Conservation (phyloP, 78 protist species). For the Trichosphaerium sp. region DNA sequence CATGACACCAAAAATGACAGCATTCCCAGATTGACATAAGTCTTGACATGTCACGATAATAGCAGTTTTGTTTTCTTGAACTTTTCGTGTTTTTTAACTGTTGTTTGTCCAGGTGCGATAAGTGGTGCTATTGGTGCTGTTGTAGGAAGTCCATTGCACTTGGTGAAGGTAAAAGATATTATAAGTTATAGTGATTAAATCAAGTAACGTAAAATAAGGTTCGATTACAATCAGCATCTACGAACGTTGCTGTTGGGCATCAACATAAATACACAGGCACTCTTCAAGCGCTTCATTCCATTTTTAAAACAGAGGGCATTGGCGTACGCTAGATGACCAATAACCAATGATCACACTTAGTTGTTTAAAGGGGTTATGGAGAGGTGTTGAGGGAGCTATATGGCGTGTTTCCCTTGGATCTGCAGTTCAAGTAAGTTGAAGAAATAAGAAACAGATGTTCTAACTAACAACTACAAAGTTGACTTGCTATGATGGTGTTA, state of each 20-base stretch:
- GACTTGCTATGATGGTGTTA: too few species aligned
- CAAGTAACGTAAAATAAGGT: not conserved
- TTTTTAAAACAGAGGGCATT: not conserved
- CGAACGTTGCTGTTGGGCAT: too few species aligned
- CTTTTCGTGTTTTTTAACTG: not conserved
- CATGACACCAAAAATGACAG: too few species aligned
- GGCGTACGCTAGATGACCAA: too few species aligned
- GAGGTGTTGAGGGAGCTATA: conserved; percentile 9
- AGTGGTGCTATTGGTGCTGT: not conserved
- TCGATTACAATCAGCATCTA: too few species aligned
- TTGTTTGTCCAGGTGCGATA: not conserved
- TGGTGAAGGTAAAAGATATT: not conserved
- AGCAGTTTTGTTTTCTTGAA: too few species aligned
- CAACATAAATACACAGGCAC: conserved; percentile 3
- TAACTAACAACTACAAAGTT: too few species aligned
- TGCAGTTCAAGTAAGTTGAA: conserved; percentile 12
- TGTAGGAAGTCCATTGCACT: not conserved
- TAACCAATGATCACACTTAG: too few species aligned
- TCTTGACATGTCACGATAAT: too few species aligned
- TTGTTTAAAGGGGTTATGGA: conserved; percentile 5
- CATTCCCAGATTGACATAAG: too few species aligned
- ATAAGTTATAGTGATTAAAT: not conserved
- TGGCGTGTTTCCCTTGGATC: conserved; percentile 17
- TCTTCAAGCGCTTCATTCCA: not conserved
- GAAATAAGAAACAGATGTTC: too few species aligned